phyloP scores from a whole-genome alignment of 257 asterid genomes.

The Solanum pinnatisectum region DNA sequence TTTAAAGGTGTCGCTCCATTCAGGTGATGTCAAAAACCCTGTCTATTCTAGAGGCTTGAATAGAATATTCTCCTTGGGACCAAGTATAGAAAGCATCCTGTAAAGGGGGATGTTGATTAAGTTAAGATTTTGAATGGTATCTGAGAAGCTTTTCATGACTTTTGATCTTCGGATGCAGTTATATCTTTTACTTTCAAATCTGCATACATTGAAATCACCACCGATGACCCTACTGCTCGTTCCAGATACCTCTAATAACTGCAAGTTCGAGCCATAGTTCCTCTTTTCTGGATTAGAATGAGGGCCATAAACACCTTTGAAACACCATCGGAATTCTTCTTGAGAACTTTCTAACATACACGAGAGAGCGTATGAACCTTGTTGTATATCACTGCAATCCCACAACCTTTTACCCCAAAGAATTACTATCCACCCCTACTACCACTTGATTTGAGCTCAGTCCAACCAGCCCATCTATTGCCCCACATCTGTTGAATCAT shows the following conservation, averaged over 20 bases:
- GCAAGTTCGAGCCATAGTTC: not conserved
- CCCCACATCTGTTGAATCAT: not conserved
- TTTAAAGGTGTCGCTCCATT: not conserved
- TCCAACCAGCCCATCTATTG: not conserved
- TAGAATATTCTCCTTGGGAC: not conserved
- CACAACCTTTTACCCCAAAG: not conserved
- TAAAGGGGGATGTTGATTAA: not conserved
- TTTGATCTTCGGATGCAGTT: not conserved
- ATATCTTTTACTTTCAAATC: not conserved
- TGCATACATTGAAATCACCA: not conserved
- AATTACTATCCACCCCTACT: not conserved
- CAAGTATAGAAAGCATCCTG: not conserved
- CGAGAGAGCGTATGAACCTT: not conserved
- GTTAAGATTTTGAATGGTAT: not conserved
- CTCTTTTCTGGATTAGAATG: not conserved
- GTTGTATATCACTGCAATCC: not conserved
- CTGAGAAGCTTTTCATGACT: not conserved
- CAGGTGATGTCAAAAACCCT: not conserved
- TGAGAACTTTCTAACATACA: not conserved
- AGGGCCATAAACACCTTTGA: not conserved
- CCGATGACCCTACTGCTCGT: not conserved
- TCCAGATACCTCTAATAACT: not conserved
- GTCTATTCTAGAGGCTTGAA: not conserved
- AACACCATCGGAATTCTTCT: not conserved
- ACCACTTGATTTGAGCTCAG: not conserved